These are phyloP conservation scores for Phialophora chinensis DNA, from an alignment of 2,329 filamentous ascomycete species.

Conservation along the genomic window DNA sequence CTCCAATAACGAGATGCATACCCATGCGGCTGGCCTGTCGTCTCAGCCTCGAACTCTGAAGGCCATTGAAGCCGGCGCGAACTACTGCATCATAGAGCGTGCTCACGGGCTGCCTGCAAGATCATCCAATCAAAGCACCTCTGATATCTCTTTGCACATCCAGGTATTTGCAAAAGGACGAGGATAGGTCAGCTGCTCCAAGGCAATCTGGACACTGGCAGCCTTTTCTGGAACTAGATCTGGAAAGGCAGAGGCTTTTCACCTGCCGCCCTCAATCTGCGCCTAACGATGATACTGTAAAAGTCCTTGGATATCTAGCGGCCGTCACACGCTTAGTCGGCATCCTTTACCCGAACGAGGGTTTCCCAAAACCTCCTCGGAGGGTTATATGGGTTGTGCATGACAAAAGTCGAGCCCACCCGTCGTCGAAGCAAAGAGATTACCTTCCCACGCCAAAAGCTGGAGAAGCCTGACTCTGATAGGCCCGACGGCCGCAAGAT, in stretches of 20 bases:
- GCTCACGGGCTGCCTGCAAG: not conserved
- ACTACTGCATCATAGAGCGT: slow-evolving; percentile 9
- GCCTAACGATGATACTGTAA: not conserved
- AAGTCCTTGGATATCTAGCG: not conserved
- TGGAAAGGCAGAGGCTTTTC: slow-evolving; percentile 3
- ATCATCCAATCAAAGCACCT: slow-evolving; percentile 7
- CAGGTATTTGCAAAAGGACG: not conserved
- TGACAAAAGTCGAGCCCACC: not conserved
- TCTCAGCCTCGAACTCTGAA: slow-evolving; percentile 5
- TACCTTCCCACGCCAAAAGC: not conserved
- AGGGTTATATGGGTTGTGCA: not conserved
- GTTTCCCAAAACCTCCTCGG: not conserved
- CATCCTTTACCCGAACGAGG: not conserved
- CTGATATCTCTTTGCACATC: slow-evolving; percentile 13
- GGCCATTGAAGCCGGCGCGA: not conserved
- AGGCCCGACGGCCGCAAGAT: not conserved
- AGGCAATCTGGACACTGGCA: not conserved
- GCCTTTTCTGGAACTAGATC: not conserved
- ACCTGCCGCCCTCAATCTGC: not conserved
- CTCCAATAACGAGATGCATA: not conserved
- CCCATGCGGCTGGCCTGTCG: not conserved
- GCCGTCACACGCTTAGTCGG: not conserved
- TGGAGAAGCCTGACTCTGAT: not conserved
- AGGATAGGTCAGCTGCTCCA: slow-evolving; percentile 11
- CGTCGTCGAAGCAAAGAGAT: not conserved